phyloP scores from a whole-genome alignment of 148 eudicot genomes.

The Rhododendron mucronatum region DNA sequence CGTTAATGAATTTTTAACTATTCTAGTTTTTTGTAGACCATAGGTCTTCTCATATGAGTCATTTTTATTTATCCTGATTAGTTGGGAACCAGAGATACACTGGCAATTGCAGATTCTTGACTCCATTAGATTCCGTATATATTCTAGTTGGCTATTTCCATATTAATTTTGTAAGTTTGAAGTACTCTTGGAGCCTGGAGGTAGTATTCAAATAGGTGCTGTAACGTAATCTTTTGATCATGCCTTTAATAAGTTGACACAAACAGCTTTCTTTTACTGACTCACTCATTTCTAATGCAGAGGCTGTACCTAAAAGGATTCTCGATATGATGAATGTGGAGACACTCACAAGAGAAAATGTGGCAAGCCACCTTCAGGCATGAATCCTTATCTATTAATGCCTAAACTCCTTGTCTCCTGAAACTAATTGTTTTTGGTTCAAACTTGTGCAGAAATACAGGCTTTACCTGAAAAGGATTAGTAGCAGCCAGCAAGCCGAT shows the following conservation, averaged over 20 bases:
- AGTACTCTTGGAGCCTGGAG: neutral
- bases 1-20: neutral
- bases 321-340: constrained; percentile 89
- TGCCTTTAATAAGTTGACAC: neutral
- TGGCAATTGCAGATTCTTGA: neutral
- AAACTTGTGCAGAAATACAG: constrained; percentile 54
- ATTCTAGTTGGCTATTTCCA: neutral
- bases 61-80: neutral
- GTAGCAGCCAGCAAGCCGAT: constrained; percentile 53
- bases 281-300: constrained; percentile 35
- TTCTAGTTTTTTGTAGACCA: neutral
- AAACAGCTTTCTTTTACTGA: neutral
- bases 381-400: neutral
- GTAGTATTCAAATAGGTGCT: neutral
- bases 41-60: neutral
- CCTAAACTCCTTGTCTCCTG: neutral
- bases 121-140: neutral
- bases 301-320: constrained; percentile 93
- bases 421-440: neutral
- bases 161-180: neutral
- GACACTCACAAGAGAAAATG: constrained; percentile 87
- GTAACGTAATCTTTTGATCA: neutral
- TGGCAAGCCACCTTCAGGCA: constrained; percentile 98
- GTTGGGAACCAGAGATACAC: neutral
- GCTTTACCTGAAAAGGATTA: constrained; percentile 53